Evolutionary conservation across 345 rosid species (phyloP).

Genomic region (Litchi chinensis): DNA sequence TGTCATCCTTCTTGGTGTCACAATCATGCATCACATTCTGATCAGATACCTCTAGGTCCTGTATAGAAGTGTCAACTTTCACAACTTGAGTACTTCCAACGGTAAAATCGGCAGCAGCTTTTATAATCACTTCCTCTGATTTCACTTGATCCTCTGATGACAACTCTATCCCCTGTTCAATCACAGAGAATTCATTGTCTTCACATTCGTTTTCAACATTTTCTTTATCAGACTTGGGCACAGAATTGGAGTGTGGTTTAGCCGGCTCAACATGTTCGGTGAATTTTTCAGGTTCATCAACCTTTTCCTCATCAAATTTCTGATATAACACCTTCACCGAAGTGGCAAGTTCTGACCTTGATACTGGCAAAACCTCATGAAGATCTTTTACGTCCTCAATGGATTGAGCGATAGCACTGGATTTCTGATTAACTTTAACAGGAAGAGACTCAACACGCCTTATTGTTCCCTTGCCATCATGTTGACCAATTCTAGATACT

Average conservation of each 20-base stretch:
- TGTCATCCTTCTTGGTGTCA: slow-evolving; percentile 35
- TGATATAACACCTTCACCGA: slow-evolving; percentile 39
- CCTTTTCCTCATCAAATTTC: slow-evolving; percentile 59
- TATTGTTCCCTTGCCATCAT: slow-evolving; percentile 39
- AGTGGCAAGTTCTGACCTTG: slow-evolving; percentile 48
- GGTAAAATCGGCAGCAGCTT: slow-evolving; percentile 25
- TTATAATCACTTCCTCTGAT: slow-evolving; percentile 26
- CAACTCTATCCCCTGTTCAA: slow-evolving; percentile 40
- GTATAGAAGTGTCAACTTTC: slow-evolving; percentile 31
- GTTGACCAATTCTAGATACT: slow-evolving; percentile 34
- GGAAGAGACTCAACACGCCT: slow-evolving; percentile 55
- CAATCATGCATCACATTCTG: slow-evolving; percentile 30
- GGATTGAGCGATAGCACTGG: slow-evolving; percentile 31
- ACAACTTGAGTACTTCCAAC: slow-evolving; percentile 38
- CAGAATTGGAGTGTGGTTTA: slow-evolving; percentile 25
- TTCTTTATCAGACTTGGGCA: slow-evolving; percentile 34
- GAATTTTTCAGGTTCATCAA: slow-evolving; percentile 41
- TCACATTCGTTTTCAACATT: slow-evolving; percentile 40
- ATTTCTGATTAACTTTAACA: slow-evolving; percentile 32
- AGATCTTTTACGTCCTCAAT: slow-evolving; percentile 76
- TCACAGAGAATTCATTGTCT: slow-evolving; percentile 45
- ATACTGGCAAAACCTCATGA: slow-evolving; percentile 64
- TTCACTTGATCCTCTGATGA: slow-evolving; percentile 34
- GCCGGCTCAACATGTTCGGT: slow-evolving; percentile 39
- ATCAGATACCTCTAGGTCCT: slow-evolving; percentile 20